Percentiles rank a stretch among this genome's conserved stretches.
Conservation (phyloP, 306 rosid species). For the Fragaria nilgerrensis region DNA sequence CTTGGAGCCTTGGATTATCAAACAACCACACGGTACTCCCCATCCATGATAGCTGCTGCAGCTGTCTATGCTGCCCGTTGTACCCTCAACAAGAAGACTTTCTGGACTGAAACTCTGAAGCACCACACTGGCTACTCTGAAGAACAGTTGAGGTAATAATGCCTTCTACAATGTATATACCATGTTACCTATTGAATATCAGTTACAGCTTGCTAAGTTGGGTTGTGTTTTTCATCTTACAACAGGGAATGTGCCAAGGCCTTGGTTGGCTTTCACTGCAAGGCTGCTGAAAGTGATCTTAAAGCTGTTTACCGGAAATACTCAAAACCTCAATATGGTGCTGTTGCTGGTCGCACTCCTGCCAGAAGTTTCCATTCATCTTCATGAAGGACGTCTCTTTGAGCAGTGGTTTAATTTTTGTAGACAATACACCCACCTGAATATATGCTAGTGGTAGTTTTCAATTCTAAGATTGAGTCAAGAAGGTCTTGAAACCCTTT, state of each 20-base stretch:
- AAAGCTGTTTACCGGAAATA: slow-evolving; percentile 58
- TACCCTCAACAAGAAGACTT: slow-evolving; percentile 54
- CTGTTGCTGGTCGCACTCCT: slow-evolving; percentile 41
- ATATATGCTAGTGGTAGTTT: neutral
- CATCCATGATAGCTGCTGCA: slow-evolving; percentile 83
- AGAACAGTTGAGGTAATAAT: slow-evolving; percentile 55
- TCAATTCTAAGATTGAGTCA: neutral
- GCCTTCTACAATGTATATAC: neutral
- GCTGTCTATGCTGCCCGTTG: slow-evolving; percentile 75
- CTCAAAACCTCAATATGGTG: slow-evolving; percentile 32
- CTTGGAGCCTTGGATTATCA: slow-evolving; percentile 65
- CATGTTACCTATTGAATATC: neutral
- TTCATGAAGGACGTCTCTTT: neutral
- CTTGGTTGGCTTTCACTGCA: slow-evolving; percentile 47
- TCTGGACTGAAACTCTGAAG: slow-evolving; percentile 69
- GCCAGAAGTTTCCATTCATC: neutral
- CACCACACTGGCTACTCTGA: slow-evolving; percentile 81
- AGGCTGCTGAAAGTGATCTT: slow-evolving; percentile 44
- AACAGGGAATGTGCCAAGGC: slow-evolving; percentile 57
- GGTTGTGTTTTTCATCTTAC: neutral
- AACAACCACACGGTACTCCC: slow-evolving; percentile 33
- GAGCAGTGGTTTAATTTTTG: slow-evolving; percentile 9
- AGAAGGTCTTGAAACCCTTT: neutral
- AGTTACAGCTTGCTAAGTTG: neutral
- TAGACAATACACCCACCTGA: neutral